A percentile compares a stretch with the other conserved stretches of the same genome.
These are phyloP conservation scores for Marvania coccoides DNA, from an alignment of 139 green algal species.

Conservation along the genomic window DNA sequence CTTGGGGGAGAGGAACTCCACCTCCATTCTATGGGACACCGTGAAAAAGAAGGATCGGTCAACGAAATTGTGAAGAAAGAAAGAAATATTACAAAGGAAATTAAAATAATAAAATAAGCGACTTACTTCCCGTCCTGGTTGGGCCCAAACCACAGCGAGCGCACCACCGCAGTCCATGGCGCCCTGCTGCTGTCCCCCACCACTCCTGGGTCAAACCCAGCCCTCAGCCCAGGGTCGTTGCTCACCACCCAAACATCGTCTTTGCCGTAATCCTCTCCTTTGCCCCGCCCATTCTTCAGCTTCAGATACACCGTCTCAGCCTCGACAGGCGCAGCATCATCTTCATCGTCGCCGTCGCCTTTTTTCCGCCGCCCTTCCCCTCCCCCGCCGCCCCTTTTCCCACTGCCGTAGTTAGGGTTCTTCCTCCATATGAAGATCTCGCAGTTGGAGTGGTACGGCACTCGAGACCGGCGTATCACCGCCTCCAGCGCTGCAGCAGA, in stretches of 20 bases:
- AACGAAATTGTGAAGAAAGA: background rate
- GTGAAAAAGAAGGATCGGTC: background rate
- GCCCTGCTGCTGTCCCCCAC: slow-evolving; percentile 3
- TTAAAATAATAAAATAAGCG: background rate
- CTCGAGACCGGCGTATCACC: background rate
- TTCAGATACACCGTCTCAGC: slow-evolving; percentile 14
- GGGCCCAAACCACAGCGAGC: slow-evolving; percentile 64
- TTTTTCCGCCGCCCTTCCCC: background rate
- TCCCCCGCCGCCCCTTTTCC: background rate
- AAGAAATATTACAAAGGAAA: background rate
- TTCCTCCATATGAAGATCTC: slow-evolving; percentile 21
- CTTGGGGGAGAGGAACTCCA: slow-evolving; percentile 39
- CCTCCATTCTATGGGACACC: slow-evolving; percentile 39
- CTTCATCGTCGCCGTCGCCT: background rate
- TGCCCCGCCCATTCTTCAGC: slow-evolving; percentile 14
- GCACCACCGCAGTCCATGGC: slow-evolving; percentile 24
- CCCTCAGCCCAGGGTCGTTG: slow-evolving; percentile 27
- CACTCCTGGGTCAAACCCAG: background rate
- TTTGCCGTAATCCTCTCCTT: slow-evolving; percentile 30
- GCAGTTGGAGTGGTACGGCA: slow-evolving; percentile 32
- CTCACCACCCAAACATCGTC: slow-evolving; percentile 65
- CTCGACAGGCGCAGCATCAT: background rate
- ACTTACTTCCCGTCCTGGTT: slow-evolving; percentile 66
- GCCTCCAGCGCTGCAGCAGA: slow-evolving; percentile 9
- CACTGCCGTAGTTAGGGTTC: background rate